Evolutionary conservation across 495 filamentous ascomycete species (phyloP).

Genomic region (Penicillium malachiteum): DNA sequence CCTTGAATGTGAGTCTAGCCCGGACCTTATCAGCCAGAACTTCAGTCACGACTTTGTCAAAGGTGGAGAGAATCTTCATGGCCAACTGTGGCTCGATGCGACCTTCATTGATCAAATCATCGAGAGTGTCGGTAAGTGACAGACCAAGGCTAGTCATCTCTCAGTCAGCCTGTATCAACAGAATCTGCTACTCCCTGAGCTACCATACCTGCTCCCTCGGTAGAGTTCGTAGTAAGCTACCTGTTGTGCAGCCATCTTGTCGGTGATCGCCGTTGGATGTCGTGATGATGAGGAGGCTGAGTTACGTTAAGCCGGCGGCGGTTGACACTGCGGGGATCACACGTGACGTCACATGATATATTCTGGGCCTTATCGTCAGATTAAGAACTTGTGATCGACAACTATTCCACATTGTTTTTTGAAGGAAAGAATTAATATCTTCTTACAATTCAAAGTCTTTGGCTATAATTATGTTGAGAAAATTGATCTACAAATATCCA

Average conservation of each 20-base stretch:
- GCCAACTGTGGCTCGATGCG: conserved; percentile 96
- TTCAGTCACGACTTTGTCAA: conserved; percentile 85
- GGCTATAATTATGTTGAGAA: too few relatives aligned
- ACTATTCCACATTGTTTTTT: neutral
- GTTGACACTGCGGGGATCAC: conserved; percentile 15
- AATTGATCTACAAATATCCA: too few relatives aligned
- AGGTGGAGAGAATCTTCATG: conserved; percentile 94
- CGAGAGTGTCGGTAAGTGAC: conserved; percentile 91
- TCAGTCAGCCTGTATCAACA: conserved; percentile 9
- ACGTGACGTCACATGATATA: conserved; percentile 16
- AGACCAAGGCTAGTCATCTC: conserved; percentile 70
- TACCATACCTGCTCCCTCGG: conserved; percentile 83
- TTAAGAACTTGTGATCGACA: neutral
- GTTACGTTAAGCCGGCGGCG: conserved; percentile 6
- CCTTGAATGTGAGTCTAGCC: conserved; percentile 92
- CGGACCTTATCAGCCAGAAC: conserved; percentile 89
- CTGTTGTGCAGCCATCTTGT: conserved; percentile 31
- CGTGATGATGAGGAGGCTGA: conserved; percentile 11
- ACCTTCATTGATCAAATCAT: conserved; percentile 88
- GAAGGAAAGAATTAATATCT: too few relatives aligned
- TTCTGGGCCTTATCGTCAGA: conserved; percentile 15
- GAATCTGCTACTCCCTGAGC: neutral
- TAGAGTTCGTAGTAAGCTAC: conserved; percentile 88
- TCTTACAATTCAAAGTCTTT: too few relatives aligned
- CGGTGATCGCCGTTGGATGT: conserved; percentile 1